Evolutionary conservation across 495 filamentous ascomycete species (phyloP).

Genomic region (Tuber aestivum): DNA sequence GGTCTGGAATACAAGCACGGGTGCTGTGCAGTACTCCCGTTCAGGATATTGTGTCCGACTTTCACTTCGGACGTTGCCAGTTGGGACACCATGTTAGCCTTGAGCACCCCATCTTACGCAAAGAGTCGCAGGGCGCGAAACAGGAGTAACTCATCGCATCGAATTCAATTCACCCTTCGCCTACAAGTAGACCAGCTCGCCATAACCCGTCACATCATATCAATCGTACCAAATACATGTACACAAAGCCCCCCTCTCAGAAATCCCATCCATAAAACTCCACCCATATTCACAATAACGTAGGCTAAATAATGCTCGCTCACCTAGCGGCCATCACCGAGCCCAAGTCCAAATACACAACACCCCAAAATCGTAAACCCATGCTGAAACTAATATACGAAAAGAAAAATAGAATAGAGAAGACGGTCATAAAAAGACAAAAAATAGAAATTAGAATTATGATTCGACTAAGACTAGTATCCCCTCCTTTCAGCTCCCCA

Average conservation of each 20-base stretch:
- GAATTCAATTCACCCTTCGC: neutral
- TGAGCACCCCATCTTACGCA: neutral
- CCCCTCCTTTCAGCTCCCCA: neutral
- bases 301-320: neutral
- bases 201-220: neutral
- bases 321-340: neutral
- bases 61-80: neutral
- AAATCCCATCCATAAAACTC: constrained; percentile 1
- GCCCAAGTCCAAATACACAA: constrained; percentile 2
- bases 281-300: constrained; percentile 2
- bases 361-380: neutral
- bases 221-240: neutral
- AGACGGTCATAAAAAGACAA: neutral
- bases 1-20: too few species aligned
- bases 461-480: neutral
- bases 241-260: neutral
- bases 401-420: neutral
- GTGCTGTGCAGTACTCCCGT: neutral
- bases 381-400: neutral
- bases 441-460: neutral
- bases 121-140: neutral
- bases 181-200: neutral
- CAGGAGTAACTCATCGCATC: neutral
- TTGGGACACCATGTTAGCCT: neutral
- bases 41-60: neutral